phyloP scores from a whole-genome alignment of 139 green algal genomes.

The Picochlorum sp. region DNA sequence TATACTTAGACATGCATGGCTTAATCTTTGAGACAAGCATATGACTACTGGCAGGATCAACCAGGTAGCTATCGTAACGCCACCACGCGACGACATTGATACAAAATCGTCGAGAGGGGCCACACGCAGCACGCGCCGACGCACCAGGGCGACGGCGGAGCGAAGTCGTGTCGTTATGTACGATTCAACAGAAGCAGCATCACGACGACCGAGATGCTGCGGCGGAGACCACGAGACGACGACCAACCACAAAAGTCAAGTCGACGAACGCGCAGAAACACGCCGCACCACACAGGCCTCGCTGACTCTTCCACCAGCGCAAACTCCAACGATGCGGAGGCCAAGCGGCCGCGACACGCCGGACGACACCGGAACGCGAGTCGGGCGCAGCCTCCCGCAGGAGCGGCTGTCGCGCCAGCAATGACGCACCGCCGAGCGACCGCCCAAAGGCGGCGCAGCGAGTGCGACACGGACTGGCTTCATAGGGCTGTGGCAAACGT shows the following conservation, averaged over 20 bases:
- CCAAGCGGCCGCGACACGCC: background rate
- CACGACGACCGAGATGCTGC: background rate
- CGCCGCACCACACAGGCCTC: constrained; percentile 1
- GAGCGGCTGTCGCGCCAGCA: no score
- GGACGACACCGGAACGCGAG: background rate
- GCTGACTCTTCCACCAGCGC: background rate
- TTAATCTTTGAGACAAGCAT: constrained; percentile 99
- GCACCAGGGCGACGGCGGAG: background rate
- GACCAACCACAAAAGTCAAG: background rate
- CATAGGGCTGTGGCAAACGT: no score
- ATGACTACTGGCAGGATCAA: constrained; percentile 97
- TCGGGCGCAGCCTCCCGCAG: no score
- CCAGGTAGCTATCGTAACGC: constrained; percentile 65
- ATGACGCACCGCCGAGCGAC: no score
- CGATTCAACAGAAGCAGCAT: background rate
- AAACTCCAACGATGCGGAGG: background rate
- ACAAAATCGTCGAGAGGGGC: background rate
- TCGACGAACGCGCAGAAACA: background rate
- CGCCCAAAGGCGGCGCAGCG: no score
- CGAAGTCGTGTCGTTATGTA: background rate
- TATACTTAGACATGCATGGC: constrained; percentile 99
- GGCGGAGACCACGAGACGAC: background rate
- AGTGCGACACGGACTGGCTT: no score
- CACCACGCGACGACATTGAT: background rate
- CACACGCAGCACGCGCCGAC: background rate